Conservation (phyloP, 2,329 filamentous ascomycete species). For the Thermoascus crustaceus region DNA sequence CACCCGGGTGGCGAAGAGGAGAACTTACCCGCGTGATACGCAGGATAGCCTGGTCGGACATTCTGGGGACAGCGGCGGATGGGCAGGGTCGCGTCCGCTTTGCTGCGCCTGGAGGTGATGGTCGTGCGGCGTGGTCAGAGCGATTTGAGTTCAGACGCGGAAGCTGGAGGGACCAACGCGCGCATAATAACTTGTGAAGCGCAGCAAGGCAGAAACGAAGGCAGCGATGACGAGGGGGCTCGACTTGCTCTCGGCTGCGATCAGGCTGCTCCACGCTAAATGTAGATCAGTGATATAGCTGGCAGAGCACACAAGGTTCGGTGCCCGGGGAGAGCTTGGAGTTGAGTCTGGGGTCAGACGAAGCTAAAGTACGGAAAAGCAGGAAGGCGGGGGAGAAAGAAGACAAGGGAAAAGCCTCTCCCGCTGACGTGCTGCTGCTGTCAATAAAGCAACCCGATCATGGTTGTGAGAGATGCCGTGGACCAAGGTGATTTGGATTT, state of each 20-base stretch:
- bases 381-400: background rate
- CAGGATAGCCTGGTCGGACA: constrained; percentile 80
- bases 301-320: no score
- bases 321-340: no score
- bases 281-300: no score
- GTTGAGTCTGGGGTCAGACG: no score
- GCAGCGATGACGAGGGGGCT: background rate
- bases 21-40: constrained; percentile 69
- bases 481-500: no score
- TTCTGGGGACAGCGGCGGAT: constrained; percentile 22
- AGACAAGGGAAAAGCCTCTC: background rate
- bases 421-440: constrained; percentile 1
- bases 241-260: no score
- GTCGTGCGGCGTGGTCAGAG: constrained; percentile 4
- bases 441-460: background rate
- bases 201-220: background rate
- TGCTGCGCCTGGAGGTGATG: constrained; percentile 5
- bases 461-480: no score
- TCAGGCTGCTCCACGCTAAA: no score
- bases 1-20: background rate
- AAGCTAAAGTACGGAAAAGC: no score
- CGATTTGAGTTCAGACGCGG: background rate
- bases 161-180: constrained; percentile 1
- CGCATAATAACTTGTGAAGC: background rate
- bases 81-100: background rate